Conservation (phyloP, 2,329 filamentous ascomycete genomes). For the Ilyonectria destructans region DNA sequence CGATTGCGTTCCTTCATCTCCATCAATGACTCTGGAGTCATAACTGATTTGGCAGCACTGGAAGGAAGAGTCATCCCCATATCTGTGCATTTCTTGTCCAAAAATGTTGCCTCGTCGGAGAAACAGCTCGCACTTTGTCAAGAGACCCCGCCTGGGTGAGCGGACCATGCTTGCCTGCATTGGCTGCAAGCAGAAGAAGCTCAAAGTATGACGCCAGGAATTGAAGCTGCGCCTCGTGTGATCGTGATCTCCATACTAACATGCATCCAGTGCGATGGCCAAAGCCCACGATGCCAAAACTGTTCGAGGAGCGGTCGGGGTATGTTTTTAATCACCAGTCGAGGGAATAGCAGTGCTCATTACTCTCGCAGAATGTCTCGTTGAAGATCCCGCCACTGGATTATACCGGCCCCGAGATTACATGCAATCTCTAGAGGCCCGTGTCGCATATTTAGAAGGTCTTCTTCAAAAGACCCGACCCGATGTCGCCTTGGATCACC, state of each 20-base stretch:
- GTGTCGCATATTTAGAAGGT: conserved; percentile 37
- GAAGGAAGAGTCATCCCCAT: neutral
- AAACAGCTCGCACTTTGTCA: conserved; percentile 29
- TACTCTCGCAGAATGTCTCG: conserved; percentile 32
- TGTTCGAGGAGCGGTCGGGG: conserved; percentile 31
- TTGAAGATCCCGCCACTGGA: conserved; percentile 38
- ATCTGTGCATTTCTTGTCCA: too few relatives aligned
- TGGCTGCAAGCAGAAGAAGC: conserved; percentile 40
- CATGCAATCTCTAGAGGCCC: conserved; percentile 36
- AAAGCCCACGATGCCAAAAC: conserved; percentile 34
- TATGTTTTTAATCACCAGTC: neutral
- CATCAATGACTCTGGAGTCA: neutral
- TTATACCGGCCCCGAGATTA: conserved; percentile 37
- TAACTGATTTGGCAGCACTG: too few relatives aligned
- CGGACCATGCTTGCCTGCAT: conserved; percentile 36
- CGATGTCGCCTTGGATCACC: conserved; percentile 34
- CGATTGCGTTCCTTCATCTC: neutral
- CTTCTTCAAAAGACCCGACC: conserved; percentile 35
- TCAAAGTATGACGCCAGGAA: conserved; percentile 20
- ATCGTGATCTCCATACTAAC: neutral
- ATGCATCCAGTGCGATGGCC: conserved; percentile 30
- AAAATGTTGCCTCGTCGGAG: conserved; percentile 18
- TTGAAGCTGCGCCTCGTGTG: too few relatives aligned
- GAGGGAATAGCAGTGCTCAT: neutral
- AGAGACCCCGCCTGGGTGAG: conserved; percentile 34